Evolutionary conservation across 768 basidiomycete species (phyloP).

Genomic region (Cystofilobasidium bisporidii): DNA sequence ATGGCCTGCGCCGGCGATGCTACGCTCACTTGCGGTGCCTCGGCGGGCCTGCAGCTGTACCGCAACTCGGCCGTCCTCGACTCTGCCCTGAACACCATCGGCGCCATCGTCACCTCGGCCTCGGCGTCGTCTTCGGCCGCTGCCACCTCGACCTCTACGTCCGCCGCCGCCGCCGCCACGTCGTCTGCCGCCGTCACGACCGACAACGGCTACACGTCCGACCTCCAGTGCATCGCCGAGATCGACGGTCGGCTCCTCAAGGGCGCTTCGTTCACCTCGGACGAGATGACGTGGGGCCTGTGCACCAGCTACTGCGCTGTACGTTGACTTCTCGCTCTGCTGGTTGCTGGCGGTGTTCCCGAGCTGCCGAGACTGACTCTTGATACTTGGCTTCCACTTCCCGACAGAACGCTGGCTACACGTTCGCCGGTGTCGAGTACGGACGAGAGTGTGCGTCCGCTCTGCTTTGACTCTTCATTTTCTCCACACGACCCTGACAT

Average conservation of each 20-base stretch:
- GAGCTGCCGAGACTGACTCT: no score
- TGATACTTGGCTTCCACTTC: no score
- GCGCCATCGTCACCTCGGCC: neutral
- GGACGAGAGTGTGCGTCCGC: neutral
- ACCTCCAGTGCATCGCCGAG: neutral
- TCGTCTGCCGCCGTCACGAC: neutral
- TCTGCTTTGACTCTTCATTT: no score
- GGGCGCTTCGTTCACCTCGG: neutral
- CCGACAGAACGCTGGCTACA: constrained; percentile 32
- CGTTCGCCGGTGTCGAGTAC: constrained; percentile 39
- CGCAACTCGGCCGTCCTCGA: constrained; percentile 29
- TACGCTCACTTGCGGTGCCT: neutral
- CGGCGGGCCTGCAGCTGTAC: neutral
- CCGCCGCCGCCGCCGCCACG: neutral
- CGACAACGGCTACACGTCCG: neutral
- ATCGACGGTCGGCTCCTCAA: constrained; percentile 1
- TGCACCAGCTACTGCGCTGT: constrained; percentile 35
- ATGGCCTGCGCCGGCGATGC: constrained; percentile 32
- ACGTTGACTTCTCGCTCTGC: no score
- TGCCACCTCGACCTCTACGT: constrained; percentile 1
- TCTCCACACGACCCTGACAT: no score
- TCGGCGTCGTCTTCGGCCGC: constrained; percentile 9
- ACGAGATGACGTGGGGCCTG: constrained; percentile 37
- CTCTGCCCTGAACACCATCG: constrained; percentile 23
- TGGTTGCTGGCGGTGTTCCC: no score